These are phyloP conservation scores for Panellus pusillus DNA, from an alignment of 768 basidiomycete genomes.

Conservation along the genomic window DNA sequence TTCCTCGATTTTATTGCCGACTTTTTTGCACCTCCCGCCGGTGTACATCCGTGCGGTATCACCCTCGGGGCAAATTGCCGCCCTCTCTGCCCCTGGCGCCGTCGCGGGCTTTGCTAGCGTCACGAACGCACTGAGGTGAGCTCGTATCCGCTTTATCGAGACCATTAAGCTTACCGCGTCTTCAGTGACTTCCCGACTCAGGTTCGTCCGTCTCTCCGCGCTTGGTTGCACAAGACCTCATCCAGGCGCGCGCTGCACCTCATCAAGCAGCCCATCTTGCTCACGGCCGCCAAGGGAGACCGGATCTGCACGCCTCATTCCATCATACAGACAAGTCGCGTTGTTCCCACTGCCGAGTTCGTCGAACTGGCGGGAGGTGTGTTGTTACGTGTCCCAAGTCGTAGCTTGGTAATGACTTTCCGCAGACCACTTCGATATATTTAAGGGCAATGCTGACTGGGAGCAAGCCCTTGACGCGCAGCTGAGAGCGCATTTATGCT, in stretches of 20 bases:
- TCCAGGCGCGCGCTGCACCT: constrained; percentile 12
- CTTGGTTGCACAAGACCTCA: constrained; percentile 11
- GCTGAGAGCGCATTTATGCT: no score
- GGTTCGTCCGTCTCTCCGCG: constrained; percentile 6
- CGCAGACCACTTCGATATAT: constrained; percentile 23
- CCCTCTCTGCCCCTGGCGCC: constrained; percentile 19
- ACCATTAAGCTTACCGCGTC: no score
- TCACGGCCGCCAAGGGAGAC: constrained; percentile 22
- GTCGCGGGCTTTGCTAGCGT: constrained; percentile 22
- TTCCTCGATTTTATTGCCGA: constrained; percentile 27
- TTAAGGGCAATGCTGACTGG: constrained; percentile 18
- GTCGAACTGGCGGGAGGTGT: constrained; percentile 22
- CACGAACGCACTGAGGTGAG: constrained; percentile 7
- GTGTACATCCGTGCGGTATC: constrained; percentile 26
- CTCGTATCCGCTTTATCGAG: background rate
- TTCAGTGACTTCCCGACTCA: constrained; percentile 16
- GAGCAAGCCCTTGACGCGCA: constrained; percentile 20
- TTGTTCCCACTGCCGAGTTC: constrained; percentile 14
- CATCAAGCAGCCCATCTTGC: constrained; percentile 24
- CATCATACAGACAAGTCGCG: constrained; percentile 5
- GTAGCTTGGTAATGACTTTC: background rate
- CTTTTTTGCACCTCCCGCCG: constrained; percentile 24
- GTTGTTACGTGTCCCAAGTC: background rate
- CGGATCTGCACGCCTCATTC: constrained; percentile 16
- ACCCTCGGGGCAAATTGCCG: constrained; percentile 23